phyloP scores from a whole-genome alignment of 73 alveolate species.

The Stentor coeruleus region DNA sequence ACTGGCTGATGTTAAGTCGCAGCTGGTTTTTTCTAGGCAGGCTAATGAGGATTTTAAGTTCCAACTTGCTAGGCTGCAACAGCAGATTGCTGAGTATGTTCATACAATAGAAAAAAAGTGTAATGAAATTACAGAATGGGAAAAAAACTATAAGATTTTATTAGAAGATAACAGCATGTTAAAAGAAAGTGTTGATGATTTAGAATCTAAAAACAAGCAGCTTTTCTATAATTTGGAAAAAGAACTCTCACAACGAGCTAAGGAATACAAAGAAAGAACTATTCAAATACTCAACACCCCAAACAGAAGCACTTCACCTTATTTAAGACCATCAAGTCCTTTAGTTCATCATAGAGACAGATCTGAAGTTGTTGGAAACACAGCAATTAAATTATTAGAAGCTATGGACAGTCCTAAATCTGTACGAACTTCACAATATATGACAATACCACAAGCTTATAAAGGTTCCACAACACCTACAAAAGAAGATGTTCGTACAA shows the following conservation, averaged over 20 bases:
- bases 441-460: neutral
- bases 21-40: neutral
- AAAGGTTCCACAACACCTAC: neutral
- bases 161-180: neutral
- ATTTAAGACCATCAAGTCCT: neutral
- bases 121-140: neutral
- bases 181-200: constrained; percentile 1
- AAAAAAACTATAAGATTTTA: neutral
- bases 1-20: neutral
- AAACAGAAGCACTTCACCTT: constrained; percentile 3
- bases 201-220: neutral
- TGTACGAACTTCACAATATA: neutral
- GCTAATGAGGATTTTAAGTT: neutral
- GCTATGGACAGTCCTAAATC: neutral
- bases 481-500: neutral
- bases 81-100: neutral
- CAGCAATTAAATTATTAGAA: neutral
- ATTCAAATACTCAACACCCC: neutral
- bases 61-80: neutral
- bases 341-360: neutral
- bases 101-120: neutral
- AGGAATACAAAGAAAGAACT: constrained; percentile 20
- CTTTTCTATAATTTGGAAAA: constrained; percentile 18
- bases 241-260: constrained; percentile 14
- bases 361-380: neutral